Base-by-base conservation (phyloP, 2,329 filamentous ascomycete genomes). In the Acarospora socialis region DNA sequence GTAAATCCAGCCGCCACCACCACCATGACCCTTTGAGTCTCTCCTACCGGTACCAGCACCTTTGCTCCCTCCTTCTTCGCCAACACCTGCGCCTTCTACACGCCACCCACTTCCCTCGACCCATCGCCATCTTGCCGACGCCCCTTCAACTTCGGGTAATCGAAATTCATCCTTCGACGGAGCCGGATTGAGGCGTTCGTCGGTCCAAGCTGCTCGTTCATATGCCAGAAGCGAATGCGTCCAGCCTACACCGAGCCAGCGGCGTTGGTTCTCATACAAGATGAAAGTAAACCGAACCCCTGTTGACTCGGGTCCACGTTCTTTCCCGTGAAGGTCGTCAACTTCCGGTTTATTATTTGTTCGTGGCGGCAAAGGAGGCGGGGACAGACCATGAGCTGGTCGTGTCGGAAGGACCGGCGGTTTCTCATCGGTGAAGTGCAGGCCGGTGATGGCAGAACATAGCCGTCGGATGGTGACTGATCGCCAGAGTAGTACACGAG, bases 251-350 rank as follows among this genome's bases (percentile, higher is more conserved):
- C 86, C 87, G 3, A 98, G 61, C 90, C 90, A 98, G 32, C 90
- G 73, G 24, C 90, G 72, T 55, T 98, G 90, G 46, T 98, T 98
- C 53, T 98, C 90, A 48, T 86, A 95, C 2, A 98, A 67, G 28
- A 90, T 86, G 41, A 98, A 98, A 0, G 90, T 98, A 49, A 98
- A 98, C 26, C 84, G 81, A 9, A 98, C 81, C 1, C 86, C 84
- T 0, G 83, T 72, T 4, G 79, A 77, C 41, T 55, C 46, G 40
- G 60, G 44, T 28, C 53, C 47, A 33, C 53, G 52, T 32, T 59
- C 58, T 13, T 63, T 61, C 10, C 61, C 59, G 19, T 67, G 55
- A 32, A 63, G 60, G 18, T 63, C 56, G 1, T 55, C 53, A 5
- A 57, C 49, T 42, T 57, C 59, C 22, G 63, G 60, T 35, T 63